Percentiles rank a stretch among this genome's conserved stretches.
These are phyloP conservation scores for Kockovaella imperatae DNA, from an alignment of 768 basidiomycete species.

Conservation along the genomic window DNA sequence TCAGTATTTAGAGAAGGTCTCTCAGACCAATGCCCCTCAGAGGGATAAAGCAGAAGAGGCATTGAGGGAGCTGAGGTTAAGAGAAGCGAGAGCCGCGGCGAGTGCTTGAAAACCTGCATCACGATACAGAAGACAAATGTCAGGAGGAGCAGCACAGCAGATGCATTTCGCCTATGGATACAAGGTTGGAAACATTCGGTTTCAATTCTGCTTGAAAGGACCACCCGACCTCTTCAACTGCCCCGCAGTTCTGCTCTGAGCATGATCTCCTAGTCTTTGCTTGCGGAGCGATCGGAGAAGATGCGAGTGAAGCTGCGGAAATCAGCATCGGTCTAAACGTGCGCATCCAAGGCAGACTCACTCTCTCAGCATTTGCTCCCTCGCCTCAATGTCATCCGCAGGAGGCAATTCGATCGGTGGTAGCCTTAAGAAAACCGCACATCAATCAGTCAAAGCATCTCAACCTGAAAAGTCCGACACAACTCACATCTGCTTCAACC, in stretches of 20 bases:
- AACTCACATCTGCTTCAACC: conserved; percentile 46
- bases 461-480: not conserved
- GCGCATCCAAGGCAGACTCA: conserved; percentile 13
- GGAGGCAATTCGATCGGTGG: conserved; percentile 14
- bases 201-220: no score
- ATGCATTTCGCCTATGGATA: no score
- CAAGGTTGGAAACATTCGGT: no score
- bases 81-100: conserved; percentile 26
- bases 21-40: conserved; percentile 73
- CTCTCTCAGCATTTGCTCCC: conserved; percentile 33
- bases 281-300: no score
- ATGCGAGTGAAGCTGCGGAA: no score
- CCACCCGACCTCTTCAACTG: no score
- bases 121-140: no score
- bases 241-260: no score
- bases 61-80: conserved; percentile 52
- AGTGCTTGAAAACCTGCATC: no score
- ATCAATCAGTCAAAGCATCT: not conserved
- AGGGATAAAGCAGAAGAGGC: conserved; percentile 65
- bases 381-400: conserved; percentile 6
- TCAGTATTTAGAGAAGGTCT: conserved; percentile 65
- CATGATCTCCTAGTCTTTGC: no score
- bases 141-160: no score
- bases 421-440: conserved; percentile 7
- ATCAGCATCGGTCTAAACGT: no score